Base-by-base conservation (phyloP, 192 early-diverging fungal species). In the Backusella mclennaniae region DNA sequence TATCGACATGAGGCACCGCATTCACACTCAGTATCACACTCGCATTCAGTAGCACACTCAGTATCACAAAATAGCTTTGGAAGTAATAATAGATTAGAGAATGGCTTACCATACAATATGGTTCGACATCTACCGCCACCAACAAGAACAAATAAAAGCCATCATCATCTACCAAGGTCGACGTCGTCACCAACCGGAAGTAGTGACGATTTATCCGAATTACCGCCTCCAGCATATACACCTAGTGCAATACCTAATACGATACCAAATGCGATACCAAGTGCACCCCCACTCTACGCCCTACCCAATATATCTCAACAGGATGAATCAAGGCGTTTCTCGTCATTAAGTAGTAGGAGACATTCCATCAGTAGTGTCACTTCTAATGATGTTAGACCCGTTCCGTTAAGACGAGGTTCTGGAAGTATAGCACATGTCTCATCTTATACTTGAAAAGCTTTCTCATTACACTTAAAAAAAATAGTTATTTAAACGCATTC, bases 171-270 rank as follows among this genome's bases (percentile, higher is more conserved):
- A 29, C 26, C 56, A 63, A 63, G 23, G 23, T 63, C 56, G 23
- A 29, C 12, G 26, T 63, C 56, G 56, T 63, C 56, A 29, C 56
- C 56, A 4, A 26, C 56, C 12, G 56, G 23, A 63, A n/a, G 35
- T 12, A 29, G 33, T 6, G 26, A 41, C 14, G 38, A 52, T 23
- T 41, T 68, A 23, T 68, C 75, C 33, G 75, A 76, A 41, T 35
- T 59, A 17, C 75, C 75, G 1, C 75, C 75, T 14, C 75, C 75
- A 15, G 75, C 75, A 6, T 76, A 77, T 26, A 77, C 70, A 4
- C 36, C 70, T 26, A 75, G 36, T 49, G 66, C 63, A 2, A 39
- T 52, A 66, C 52, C 38, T 23, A 69, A 38, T 39, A 5, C 76
- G 5, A 59, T 53, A 49, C 70, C 59, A 15, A 69, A 56, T 26